Base-by-base conservation (phyloP, 306 rosid genomes). In the Dalbergia cultrata region DNA sequence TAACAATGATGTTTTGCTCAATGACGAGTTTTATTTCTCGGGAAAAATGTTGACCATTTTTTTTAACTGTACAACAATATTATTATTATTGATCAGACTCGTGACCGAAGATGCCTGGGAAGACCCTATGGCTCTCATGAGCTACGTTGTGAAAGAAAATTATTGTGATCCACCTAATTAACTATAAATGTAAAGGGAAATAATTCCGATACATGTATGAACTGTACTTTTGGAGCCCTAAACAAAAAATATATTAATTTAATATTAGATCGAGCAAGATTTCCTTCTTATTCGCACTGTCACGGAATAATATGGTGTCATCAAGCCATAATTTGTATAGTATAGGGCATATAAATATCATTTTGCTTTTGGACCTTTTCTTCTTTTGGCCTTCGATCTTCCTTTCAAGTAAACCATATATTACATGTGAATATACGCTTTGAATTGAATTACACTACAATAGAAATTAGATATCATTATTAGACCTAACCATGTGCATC, bases 221-320 rank as follows among this genome's bases (percentile, higher is more conserved):
- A 41, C 43, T 39, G 35, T 43, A 43, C 31, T 41, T 41, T 54
- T 54, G 60, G 22, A 54, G 60, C 10, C 60, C 4, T 5, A 54
- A 54, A 54, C 8, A 54, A 54, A 8, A 16, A 13, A 3, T 44
- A 26, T 4, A 54, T n/a, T 54, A 54, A 33, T 35, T 37, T 14
- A 65, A 65, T 65, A 59, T 22, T 59, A 21, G 35, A 59, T 59
- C 65, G 7, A 5, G 37, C 37, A 22, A 59, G 65, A 21, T 59
- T 21, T 59, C 65, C 65, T 59, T 22, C 65, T 11, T 21, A 59
- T 59, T 59, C 65, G 14, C 65, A 9, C 37, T 59, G 65, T 59
- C 65, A 59, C 13, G 9, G 37, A 26, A 26, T 61, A 60, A 59
- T 26, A 26, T 26, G 67, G 41, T 26, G 67, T 26, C n/a, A 22